These are phyloP conservation scores for Rhizopus delemar DNA, from an alignment of 371 early-diverging fungal genomes.

Conservation along the genomic window DNA sequence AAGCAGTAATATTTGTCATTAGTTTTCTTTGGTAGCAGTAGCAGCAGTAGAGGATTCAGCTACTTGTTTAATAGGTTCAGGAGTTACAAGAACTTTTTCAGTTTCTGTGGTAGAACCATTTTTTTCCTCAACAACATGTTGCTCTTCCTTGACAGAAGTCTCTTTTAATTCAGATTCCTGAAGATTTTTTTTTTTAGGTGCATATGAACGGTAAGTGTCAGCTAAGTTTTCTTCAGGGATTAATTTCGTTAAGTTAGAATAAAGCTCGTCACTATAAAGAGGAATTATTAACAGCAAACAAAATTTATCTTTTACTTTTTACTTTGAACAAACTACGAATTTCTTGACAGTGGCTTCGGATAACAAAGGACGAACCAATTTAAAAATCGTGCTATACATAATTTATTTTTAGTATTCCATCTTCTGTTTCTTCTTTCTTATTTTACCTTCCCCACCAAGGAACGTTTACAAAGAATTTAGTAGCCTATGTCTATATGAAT, in stretches of 20 bases:
- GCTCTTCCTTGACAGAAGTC: background rate
- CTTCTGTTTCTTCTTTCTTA: background rate
- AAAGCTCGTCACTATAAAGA: slow-evolving; percentile 16
- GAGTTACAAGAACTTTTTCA: background rate
- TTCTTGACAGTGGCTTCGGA: slow-evolving; percentile 62
- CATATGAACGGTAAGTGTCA: slow-evolving; percentile 10
- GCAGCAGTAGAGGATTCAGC: too few relatives aligned
- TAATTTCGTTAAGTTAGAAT: slow-evolving; percentile 6
- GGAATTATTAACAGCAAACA: background rate
- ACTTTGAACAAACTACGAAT: slow-evolving; percentile 57
- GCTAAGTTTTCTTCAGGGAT: slow-evolving; percentile 20
- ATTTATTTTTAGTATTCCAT: background rate
- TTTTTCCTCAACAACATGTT: too few relatives aligned
- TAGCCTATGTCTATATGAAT: slow-evolving; percentile 24
- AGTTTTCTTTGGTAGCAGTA: too few relatives aligned
- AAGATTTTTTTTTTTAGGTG: background rate
- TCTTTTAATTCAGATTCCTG: background rate
- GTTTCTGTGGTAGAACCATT: too few relatives aligned
- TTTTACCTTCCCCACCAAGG: slow-evolving; percentile 62
- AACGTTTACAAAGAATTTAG: slow-evolving; percentile 62
- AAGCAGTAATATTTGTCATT: too few relatives aligned
- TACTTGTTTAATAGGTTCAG: too few relatives aligned
- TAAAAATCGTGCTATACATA: slow-evolving; percentile 50
- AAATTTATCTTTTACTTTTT: slow-evolving; percentile 4
- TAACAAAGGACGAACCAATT: slow-evolving; percentile 53